Conservation (phyloP, 1,139 yeast genomes). For the Hyphopichia burtonii region DNA sequence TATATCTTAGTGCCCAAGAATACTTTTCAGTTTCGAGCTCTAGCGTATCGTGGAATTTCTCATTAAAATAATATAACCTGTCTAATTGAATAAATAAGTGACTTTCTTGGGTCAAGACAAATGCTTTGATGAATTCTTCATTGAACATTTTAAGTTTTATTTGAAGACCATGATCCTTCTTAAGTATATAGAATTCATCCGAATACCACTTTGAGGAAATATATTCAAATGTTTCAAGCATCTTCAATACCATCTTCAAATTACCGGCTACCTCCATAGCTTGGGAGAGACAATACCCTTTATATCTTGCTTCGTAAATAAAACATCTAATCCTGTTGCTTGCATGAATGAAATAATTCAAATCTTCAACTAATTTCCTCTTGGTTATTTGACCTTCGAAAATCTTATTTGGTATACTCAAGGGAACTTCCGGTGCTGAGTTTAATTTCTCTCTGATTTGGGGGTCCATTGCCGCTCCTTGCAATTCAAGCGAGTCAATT, state of each 20-base stretch:
- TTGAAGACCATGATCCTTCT: neutral
- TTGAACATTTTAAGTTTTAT: neutral
- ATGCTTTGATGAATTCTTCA: neutral
- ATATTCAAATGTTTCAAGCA: neutral
- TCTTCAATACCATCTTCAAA: neutral
- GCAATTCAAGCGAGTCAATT: neutral
- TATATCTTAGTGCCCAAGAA: neutral
- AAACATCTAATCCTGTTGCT: neutral
- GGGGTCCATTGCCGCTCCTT: no score
- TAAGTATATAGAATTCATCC: neutral
- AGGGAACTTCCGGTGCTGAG: neutral
- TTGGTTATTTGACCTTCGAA: neutral
- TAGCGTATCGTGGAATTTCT: no score
- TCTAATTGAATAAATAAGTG: no score
- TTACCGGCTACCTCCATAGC: neutral
- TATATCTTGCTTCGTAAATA: neutral
- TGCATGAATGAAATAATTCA: neutral
- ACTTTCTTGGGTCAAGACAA: neutral
- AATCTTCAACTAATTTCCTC: neutral
- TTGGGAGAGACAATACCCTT: neutral
- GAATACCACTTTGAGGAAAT: neutral
- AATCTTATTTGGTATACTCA: neutral
- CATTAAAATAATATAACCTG: neutral
- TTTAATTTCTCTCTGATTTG: neutral
- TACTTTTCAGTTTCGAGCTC: no score